phyloP scores from a whole-genome alignment of 2,329 filamentous ascomycete genomes.

The Aspergillus sp. region DNA sequence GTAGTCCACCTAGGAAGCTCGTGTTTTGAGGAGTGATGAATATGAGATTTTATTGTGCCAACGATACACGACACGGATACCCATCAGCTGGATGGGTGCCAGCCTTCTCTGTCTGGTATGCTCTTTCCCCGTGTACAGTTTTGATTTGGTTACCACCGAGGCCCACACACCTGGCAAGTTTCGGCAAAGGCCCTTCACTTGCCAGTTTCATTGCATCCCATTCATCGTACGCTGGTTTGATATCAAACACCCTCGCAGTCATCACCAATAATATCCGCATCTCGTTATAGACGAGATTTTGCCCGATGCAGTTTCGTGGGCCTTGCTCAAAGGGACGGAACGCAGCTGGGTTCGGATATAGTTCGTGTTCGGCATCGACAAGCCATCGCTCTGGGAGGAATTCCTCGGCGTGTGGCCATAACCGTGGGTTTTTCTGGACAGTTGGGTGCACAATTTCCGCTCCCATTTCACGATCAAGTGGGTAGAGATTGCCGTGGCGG shows the following conservation, averaged over 20 bases:
- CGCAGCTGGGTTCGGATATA: background rate
- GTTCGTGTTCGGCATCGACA: background rate
- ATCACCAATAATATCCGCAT: slow-evolving; percentile 4
- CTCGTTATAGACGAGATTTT: slow-evolving; percentile 2
- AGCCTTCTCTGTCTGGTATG: background rate
- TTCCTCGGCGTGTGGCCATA: slow-evolving; percentile 3
- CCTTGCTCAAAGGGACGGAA: slow-evolving; percentile 16
- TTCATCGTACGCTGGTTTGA: slow-evolving; percentile 1
- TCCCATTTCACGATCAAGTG: background rate
- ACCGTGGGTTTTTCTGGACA: slow-evolving; percentile 1
- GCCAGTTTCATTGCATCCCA: background rate
- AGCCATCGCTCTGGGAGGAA: slow-evolving; percentile 14
- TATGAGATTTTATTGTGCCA: background rate
- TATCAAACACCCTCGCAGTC: slow-evolving; percentile 3
- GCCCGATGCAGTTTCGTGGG: slow-evolving; percentile 10
- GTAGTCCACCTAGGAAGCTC: too few relatives aligned
- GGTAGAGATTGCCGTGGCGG: background rate
- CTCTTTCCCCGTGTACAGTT: background rate
- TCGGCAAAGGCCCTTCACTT: background rate
- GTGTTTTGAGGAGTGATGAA: too few relatives aligned
- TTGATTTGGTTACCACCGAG: background rate
- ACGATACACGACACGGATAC: background rate
- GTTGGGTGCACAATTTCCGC: background rate
- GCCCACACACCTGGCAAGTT: background rate
- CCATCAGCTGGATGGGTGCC: background rate